These are phyloP conservation scores for Paratinospora sagittata DNA, from an alignment of 164 flowering plant species.

Conservation along the genomic window DNA sequence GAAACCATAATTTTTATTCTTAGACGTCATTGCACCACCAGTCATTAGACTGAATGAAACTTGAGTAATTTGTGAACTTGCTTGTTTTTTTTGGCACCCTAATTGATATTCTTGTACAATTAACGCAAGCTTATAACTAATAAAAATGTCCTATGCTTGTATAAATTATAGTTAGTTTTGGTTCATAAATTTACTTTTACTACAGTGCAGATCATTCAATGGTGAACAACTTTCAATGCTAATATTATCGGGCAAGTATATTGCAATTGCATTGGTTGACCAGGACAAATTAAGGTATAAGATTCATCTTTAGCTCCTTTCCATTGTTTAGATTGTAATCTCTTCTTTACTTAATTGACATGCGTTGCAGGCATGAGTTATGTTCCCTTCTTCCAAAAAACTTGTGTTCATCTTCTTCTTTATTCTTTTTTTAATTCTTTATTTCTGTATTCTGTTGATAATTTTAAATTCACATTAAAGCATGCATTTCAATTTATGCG, in stretches of 20 bases:
- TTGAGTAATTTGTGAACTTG: neutral
- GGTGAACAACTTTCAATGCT: slow-evolving; percentile 55
- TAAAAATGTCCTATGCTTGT: neutral
- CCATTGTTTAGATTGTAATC: neutral
- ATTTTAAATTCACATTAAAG: neutral
- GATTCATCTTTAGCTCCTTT: neutral
- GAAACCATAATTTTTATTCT: no score
- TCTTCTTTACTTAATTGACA: neutral
- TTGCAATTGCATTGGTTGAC: slow-evolving; percentile 92
- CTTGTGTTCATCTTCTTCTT: no score
- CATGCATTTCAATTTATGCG: neutral
- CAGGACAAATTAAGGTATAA: slow-evolving; percentile 69
- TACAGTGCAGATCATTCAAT: slow-evolving; percentile 87
- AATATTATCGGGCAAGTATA: slow-evolving; percentile 68
- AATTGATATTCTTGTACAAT: neutral
- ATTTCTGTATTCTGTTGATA: no score
- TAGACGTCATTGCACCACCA: neutral
- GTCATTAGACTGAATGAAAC: neutral
- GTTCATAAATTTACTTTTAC: slow-evolving; percentile 26
- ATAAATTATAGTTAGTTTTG: neutral
- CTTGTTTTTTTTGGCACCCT: neutral
- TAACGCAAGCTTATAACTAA: neutral
- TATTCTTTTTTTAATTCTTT: no score
- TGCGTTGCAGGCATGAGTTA: no score
- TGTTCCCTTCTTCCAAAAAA: no score